Evolutionary conservation across 495 filamentous ascomycete genomes (phyloP).

Genomic region (Chaetomium fimeti): DNA sequence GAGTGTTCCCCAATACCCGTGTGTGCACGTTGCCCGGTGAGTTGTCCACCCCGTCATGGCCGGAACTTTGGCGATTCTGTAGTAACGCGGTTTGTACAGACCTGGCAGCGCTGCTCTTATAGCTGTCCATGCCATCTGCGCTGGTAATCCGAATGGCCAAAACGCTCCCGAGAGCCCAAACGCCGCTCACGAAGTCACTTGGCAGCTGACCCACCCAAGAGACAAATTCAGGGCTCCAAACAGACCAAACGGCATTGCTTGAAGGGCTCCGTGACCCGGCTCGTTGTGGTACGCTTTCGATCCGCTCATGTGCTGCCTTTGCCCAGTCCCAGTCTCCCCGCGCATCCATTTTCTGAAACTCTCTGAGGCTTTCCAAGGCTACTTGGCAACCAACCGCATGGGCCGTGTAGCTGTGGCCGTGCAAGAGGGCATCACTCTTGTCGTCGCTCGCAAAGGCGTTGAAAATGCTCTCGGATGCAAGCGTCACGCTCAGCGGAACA

Average conservation of each 20-base stretch:
- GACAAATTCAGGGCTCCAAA: conserved; percentile 61
- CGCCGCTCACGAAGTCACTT: conserved; percentile 57
- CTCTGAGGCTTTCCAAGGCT: conserved; percentile 57
- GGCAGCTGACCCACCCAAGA: conserved; percentile 38
- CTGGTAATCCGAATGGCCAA: conserved; percentile 61
- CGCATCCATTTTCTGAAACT: conserved; percentile 56
- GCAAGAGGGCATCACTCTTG: conserved; percentile 70
- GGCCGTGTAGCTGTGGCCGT: conserved; percentile 80
- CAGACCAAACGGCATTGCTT: conserved; percentile 58
- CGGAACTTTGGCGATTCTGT: conserved; percentile 12
- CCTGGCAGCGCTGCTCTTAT: conserved; percentile 63
- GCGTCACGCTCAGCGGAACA: conserved; percentile 68
- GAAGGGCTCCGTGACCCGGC: neutral
- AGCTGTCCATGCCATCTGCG: conserved; percentile 47
- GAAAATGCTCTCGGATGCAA: conserved; percentile 70
- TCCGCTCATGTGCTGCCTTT: conserved; percentile 14
- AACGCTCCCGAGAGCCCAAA: conserved; percentile 70
- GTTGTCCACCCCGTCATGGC: conserved; percentile 10
- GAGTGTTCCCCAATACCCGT: conserved; percentile 70
- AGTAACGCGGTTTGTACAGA: conserved; percentile 58
- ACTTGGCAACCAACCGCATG: conserved; percentile 75
- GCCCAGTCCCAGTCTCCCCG: conserved; percentile 51
- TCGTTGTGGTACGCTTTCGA: neutral
- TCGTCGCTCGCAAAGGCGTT: conserved; percentile 62
- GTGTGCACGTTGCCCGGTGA: conserved; percentile 61